Conservation (phyloP, 148 eudicot genomes). For the Fallopia convolvulus region DNA sequence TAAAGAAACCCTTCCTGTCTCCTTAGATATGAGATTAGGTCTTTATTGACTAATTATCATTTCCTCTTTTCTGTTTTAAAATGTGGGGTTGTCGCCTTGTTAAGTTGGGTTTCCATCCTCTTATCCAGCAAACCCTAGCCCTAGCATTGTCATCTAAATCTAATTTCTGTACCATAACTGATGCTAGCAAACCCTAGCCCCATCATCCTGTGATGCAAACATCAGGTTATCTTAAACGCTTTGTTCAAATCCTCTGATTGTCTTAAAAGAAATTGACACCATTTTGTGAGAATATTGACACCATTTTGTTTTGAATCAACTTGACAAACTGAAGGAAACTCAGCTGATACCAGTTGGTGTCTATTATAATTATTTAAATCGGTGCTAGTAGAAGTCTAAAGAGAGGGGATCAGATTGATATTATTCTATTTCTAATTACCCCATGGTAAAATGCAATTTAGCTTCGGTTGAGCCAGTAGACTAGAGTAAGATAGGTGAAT, state of each 20-base stretch:
- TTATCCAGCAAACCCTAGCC: slow-evolving; percentile 1
- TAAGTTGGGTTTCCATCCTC: neutral
- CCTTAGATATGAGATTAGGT: neutral
- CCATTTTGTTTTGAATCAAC: neutral
- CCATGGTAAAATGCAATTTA: neutral
- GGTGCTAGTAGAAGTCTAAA: neutral
- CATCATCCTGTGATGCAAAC: neutral
- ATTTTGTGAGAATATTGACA: neutral
- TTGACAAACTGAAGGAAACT: neutral
- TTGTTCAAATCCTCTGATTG: neutral
- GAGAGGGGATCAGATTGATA: neutral
- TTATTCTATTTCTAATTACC: neutral
- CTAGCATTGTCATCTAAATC: neutral
- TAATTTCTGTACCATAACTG: neutral
- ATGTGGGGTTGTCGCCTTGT: neutral
- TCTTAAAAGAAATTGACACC: neutral
- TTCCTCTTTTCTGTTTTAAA: neutral
- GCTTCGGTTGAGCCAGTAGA: neutral
- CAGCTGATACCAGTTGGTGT: neutral
- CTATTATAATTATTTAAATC: neutral
- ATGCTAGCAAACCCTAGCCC: neutral
- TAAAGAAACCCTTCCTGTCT: neutral
- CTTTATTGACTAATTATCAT: neutral
- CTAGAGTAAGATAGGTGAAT: neutral
- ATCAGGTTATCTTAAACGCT: neutral